These are phyloP conservation scores for Colletotrichum somersetense DNA, from an alignment of 2,329 filamentous ascomycete genomes.

Conservation along the genomic window DNA sequence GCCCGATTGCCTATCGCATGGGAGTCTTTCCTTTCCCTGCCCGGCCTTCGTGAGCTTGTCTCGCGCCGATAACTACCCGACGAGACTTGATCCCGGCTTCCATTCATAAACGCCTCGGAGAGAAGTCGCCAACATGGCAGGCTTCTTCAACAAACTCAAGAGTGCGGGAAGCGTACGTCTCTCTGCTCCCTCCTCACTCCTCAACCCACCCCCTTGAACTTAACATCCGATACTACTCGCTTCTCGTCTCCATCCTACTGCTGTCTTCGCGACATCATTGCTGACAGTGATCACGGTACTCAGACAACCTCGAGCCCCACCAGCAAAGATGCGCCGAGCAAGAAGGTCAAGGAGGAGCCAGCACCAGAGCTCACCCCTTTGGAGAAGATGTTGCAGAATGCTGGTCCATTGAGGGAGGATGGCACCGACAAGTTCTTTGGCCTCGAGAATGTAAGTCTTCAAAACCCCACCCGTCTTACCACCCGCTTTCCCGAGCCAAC, in stretches of 20 bases:
- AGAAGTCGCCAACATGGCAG: conserved; percentile 59
- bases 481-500: conserved; percentile 33
- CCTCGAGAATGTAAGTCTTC: conserved; percentile 87
- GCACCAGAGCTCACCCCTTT: conserved; percentile 71
- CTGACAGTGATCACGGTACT: conserved; percentile 47
- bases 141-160: conserved; percentile 72
- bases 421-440: conserved; percentile 99
- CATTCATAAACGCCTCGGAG: conserved; percentile 28
- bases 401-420: conserved; percentile 84
- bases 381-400: conserved; percentile 83
- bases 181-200: conserved; percentile 48
- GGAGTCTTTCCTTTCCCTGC: conserved; percentile 18
- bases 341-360: conserved; percentile 71
- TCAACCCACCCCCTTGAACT: neutral
- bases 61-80: conserved; percentile 50
- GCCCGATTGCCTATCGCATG: conserved; percentile 40
- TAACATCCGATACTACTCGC: neutral
- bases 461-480: conserved; percentile 29
- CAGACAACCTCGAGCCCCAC: conserved; percentile 60
- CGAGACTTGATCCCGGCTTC: neutral
- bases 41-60: conserved; percentile 49
- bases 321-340: conserved; percentile 61
- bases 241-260: conserved; percentile 19
- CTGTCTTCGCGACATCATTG: conserved; percentile 27
- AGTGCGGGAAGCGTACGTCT: conserved; percentile 65